Evolutionary conservation across 2,329 filamentous ascomycete species (phyloP), one percentile per base, ranked within the genome.

Genomic region (Monilinia polystroma): DNA sequence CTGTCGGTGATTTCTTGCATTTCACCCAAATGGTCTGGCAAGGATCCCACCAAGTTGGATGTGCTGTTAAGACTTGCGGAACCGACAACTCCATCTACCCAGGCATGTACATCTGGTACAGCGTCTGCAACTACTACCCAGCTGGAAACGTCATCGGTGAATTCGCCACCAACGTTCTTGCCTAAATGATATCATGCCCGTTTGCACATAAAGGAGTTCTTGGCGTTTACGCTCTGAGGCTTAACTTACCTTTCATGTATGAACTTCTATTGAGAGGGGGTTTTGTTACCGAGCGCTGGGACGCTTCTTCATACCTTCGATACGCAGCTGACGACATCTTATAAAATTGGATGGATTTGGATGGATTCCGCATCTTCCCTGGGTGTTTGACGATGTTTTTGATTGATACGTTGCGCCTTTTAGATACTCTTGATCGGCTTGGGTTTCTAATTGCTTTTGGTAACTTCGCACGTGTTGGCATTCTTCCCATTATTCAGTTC

Each of bases 21-120:
- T 91, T 92, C 79, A 85, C 87, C 63, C 89, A 93, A 80, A 80
- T 93, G 41, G 83, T 93, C 67, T 93, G 90, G 90, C 84, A 84
- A 75, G 78, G 71, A 32, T 86, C 87, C 66, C 84, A 79, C 23
- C 72, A 81, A 51, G 80, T 93, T 64, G 90, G 88, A 71, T 93
- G 90, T 76, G 82, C 81, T 63, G 76, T 81, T 63, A 78, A 81
- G 76, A 90, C 73, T 77, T 16, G 74, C 79, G 47, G 83, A 83
- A 83, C 80, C 29, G 71, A 66, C 52, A 56, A 66, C 52, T 38
- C 74, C 77, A 78, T 87, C 81, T 83, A 82, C 49, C 79, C 87
- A n/a, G 87, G 85, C 80, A 92, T 87, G 92, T 96, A 74, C 97
- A 92, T 88, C 82, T 81, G 80, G 72, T 84, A 87, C 69, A 67